Evolutionary conservation across 2,329 filamentous ascomycete genomes (phyloP), one percentile per base, ranked within the genome.

Genomic region (Botryotinia narcissicola): DNA sequence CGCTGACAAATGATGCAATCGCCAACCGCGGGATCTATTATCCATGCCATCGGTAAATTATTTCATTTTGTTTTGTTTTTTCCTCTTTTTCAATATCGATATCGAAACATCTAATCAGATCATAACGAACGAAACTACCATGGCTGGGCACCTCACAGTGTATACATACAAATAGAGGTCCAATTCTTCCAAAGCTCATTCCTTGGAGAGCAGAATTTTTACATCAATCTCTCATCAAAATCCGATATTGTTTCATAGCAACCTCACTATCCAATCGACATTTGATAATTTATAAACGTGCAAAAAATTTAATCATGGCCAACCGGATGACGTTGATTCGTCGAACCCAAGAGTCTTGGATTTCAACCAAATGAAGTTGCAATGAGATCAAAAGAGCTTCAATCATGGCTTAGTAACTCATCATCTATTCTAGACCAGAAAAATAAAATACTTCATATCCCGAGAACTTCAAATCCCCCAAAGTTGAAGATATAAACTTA

Each of bases 281-380:
- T n/a, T 64, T 54, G 46, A 71, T 48, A 35, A 66, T 66, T 69
- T 61, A 40, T 73, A 46, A 60, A 44, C 51, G 35, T 68, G 40
- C 29, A 69, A 69, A 57, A 32, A 18, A 10, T 54, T 63, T 42
- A 8, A 16, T 48, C 22, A 46, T 48, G 42, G 63, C 54, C 71
- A 61, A 54, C 51, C 71, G 42, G 59, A 69, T 61, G 63, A 48
- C 42, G 63, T 61, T 73, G 51, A 73, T 73, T 73, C 44, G 42
- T 66, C 59, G 20, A 51, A 25, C 35, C 25, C 35, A 40, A 54
- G 3, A 46, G n/a, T 37, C 48, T 69, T 25, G 22, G 3, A 32
- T n/a, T 32, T 68, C 42, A 20, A 54, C 32, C 35, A 73, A 22
- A 42, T 44, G 18, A 73, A 48, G 29, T 9, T 73, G 40, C 20